Base-by-base conservation (phyloP, 306 rosid genomes). In the Aeschynomene evenia region DNA sequence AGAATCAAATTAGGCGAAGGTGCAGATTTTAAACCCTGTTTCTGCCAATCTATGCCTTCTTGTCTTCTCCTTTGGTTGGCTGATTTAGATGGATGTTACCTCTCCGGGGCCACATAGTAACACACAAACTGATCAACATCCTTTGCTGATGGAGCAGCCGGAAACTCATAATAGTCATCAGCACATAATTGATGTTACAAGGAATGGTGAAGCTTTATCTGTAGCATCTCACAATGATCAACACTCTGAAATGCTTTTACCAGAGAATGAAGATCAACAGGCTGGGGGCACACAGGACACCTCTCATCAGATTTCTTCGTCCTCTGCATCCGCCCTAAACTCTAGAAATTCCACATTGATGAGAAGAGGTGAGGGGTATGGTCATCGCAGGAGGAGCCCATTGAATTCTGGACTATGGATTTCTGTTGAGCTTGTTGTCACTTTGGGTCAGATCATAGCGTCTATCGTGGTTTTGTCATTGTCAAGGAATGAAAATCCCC, bases 361-460 rank as follows among this genome's bases (percentile, higher is more conserved):
- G 52, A 81, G 89, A 76, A 76, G 86, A 71, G 80, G 86, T 23
- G 91, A 85, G 14, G 87, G 89, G 7, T 81, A 85, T 59, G 61
- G 83, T 66, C 88, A 75, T 69, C 91, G 66, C 58, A 69, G 84
- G 36, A 82, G 96, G 75, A 81, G 87, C 79, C 93, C 89, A 2
- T 45, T 87, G 78, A 89, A 85, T 71, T 85, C 96, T 24, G 96
- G 86, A 49, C 76, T 89, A 40, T 89, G 91, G 89, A 80, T 89
- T 73, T 85, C 96, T 66, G 87, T 90, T 64, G 94, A 90, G 84
- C 76, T 90, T 64, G 45, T 85, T 73, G 84, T 87, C 79, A 87
- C 87, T 23, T 75, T 87, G 73, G 72, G 85, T 80, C 96, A 87
- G 81, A 85, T 90, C 63, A 49, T 85, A 80, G 94, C 94, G 73